Evolutionary conservation across 1,139 yeast genomes (phyloP).

Genomic region (Yamadazyma triangularis): DNA sequence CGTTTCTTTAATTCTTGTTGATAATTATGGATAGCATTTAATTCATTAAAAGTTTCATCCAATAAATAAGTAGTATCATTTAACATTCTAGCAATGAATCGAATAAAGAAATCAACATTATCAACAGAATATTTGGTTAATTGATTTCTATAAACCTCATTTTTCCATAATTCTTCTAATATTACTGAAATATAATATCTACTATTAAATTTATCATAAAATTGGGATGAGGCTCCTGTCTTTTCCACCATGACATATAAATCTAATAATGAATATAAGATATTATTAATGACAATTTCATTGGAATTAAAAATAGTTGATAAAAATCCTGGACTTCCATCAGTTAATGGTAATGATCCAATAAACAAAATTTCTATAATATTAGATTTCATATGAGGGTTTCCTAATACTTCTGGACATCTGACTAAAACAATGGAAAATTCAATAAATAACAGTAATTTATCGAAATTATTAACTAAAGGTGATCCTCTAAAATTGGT

Average conservation of each 20-base stretch:
- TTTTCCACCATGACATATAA: slow-evolving; percentile 93
- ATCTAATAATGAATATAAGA: slow-evolving; percentile 79
- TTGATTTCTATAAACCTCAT: slow-evolving; percentile 62
- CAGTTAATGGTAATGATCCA: slow-evolving; percentile 61
- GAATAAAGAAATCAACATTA: slow-evolving; percentile 76
- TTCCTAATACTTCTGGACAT: slow-evolving; percentile 82
- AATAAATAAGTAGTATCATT: slow-evolving; percentile 89
- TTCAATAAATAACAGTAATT: slow-evolving; percentile 60
- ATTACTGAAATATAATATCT: slow-evolving; percentile 84
- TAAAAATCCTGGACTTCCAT: slow-evolving; percentile 71
- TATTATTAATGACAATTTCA: slow-evolving; percentile 56
- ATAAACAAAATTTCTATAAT: slow-evolving; percentile 74
- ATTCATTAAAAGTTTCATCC: slow-evolving; percentile 83
- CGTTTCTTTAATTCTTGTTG: slow-evolving; percentile 54
- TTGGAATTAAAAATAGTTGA: slow-evolving; percentile 60
- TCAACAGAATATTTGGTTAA: slow-evolving; percentile 61
- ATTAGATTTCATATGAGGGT: slow-evolving; percentile 88
- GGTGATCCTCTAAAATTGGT: slow-evolving; percentile 60
- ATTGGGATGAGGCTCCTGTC: slow-evolving; percentile 93
- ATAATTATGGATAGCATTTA: slow-evolving; percentile 70
- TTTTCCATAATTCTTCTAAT: slow-evolving; percentile 79
- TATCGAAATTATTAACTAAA: slow-evolving; percentile 45
- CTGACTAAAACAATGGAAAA: slow-evolving; percentile 71
- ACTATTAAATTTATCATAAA: slow-evolving; percentile 91
- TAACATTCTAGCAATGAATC: slow-evolving; percentile 90